Conservation (phyloP, 345 rosid species). For the Camelina sativa region DNA sequence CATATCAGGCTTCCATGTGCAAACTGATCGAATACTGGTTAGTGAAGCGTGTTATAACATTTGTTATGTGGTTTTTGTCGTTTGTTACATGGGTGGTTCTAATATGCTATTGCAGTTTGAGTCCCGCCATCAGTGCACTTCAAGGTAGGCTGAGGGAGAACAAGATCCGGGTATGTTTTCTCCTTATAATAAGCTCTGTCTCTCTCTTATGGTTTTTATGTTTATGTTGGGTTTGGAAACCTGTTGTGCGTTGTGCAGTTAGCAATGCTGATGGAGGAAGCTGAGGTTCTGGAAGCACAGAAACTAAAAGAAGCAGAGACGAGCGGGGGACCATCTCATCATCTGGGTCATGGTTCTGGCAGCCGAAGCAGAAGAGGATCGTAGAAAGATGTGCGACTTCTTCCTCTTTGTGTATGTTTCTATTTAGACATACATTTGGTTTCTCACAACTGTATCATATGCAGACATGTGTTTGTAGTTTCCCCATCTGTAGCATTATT, state of each 20-base stretch:
- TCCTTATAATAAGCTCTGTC: background rate
- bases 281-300: conserved; percentile 66
- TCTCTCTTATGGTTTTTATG: conserved; percentile 8
- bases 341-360: conserved; percentile 46
- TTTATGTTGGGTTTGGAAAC: background rate
- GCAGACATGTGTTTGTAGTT: conserved; percentile 4
- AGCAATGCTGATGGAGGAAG: conserved; percentile 64
- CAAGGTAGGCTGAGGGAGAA: conserved; percentile 88
- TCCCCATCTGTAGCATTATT: conserved; percentile 23
- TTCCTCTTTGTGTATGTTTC: conserved; percentile 25
- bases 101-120: conserved; percentile 60
- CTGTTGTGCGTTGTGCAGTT: conserved; percentile 51
- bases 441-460: conserved; percentile 28
- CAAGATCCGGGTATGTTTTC: conserved; percentile 70
- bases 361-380: conserved; percentile 64
- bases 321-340: conserved; percentile 49
- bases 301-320: conserved; percentile 48
- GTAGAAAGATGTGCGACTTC: conserved; percentile 18
- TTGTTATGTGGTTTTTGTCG: background rate
- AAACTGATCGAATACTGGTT: conserved; percentile 95
- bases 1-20: conserved; percentile 97
- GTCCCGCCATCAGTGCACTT: conserved; percentile 88
- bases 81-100: conserved; percentile 25
- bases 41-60: conserved; percentile 39
- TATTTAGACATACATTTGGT: conserved; percentile 4